These are phyloP conservation scores for Penicillium lividum DNA, from an alignment of 495 filamentous ascomycete species.

Conservation along the genomic window DNA sequence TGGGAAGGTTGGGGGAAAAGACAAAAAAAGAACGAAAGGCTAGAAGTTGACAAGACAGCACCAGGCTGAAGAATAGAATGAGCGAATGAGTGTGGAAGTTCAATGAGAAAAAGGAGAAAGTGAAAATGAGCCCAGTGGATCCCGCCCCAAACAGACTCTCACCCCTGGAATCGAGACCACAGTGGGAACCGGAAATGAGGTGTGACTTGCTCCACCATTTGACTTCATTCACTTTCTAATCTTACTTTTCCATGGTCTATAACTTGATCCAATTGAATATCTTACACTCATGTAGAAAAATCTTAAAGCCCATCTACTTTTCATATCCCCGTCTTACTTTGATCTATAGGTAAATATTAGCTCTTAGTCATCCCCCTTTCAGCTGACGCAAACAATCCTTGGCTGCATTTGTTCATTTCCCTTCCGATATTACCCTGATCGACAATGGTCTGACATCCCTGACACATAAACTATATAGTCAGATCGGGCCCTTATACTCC, in stretches of 20 bases:
- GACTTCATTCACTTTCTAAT: too few species aligned
- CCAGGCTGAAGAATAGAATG: conserved; percentile 26
- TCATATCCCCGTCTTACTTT: too few species aligned
- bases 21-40: conserved; percentile 15
- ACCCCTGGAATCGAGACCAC: conserved; percentile 25
- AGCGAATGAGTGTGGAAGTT: conserved; percentile 12
- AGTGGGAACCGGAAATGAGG: conserved; percentile 19
- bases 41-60: conserved; percentile 15
- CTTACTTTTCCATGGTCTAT: too few species aligned
- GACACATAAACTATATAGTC: too few species aligned
- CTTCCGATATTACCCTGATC: neutral
- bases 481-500: too few species aligned
- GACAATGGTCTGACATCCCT: neutral
- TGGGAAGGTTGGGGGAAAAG: conserved; percentile 14
- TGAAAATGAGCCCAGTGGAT: conserved; percentile 15
- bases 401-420: neutral
- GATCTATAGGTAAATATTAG: too few species aligned
- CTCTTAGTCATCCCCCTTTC: neutral
- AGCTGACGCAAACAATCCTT: neutral
- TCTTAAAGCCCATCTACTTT: too few species aligned
- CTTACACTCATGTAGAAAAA: too few species aligned
- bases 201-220: conserved; percentile 3
- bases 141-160: conserved; percentile 13
- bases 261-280: too few species aligned
- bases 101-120: conserved; percentile 21